phyloP scores from a whole-genome alignment of 2,329 filamentous ascomycete genomes.

The Curvularia hawaiiensis region DNA sequence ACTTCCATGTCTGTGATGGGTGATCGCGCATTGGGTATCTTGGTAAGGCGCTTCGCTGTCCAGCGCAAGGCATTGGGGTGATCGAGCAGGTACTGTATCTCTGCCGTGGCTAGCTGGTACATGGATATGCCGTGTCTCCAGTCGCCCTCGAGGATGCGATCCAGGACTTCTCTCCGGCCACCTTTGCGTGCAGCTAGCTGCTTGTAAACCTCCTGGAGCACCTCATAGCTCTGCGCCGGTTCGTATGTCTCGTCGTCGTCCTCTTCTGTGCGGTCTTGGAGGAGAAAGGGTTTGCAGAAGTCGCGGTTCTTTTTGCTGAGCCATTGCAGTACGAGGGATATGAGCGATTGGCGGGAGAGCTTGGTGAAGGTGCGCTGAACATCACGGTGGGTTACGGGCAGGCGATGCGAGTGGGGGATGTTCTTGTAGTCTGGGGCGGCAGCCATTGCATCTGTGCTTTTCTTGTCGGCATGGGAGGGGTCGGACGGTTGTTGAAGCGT shows the following conservation, averaged over 20 bases:
- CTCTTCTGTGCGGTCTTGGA: slow-evolving; percentile 48
- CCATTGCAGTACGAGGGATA: slow-evolving; percentile 78
- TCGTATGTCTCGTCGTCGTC: slow-evolving; percentile 68
- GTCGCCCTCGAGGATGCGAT: slow-evolving; percentile 62
- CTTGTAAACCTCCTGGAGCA: slow-evolving; percentile 62
- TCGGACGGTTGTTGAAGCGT: slow-evolving; percentile 22
- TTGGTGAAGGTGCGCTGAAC: slow-evolving; percentile 70
- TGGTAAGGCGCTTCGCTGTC: slow-evolving; percentile 58
- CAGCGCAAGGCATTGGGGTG: slow-evolving; percentile 58
- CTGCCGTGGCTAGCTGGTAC: slow-evolving; percentile 61
- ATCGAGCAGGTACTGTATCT: slow-evolving; percentile 60
- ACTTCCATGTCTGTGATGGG: slow-evolving; percentile 44
- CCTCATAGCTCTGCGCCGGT: slow-evolving; percentile 66
- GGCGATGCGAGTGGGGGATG: slow-evolving; percentile 71
- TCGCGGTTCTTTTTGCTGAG: slow-evolving; percentile 69
- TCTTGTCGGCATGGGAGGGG: slow-evolving; percentile 38
- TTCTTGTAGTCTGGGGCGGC: slow-evolving; percentile 74
- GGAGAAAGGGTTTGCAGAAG: slow-evolving; percentile 64
- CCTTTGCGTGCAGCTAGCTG: slow-evolving; percentile 52
- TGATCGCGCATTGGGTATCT: slow-evolving; percentile 36
- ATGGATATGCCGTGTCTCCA: slow-evolving; percentile 62
- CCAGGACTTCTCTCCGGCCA: slow-evolving; percentile 59
- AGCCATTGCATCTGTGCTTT: slow-evolving; percentile 47
- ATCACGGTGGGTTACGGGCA: slow-evolving; percentile 67
- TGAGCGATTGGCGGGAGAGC: slow-evolving; percentile 72